phyloP scores from a whole-genome alignment of 108 stramenopile genomes.

The Aureococcus anophagefferens region DNA sequence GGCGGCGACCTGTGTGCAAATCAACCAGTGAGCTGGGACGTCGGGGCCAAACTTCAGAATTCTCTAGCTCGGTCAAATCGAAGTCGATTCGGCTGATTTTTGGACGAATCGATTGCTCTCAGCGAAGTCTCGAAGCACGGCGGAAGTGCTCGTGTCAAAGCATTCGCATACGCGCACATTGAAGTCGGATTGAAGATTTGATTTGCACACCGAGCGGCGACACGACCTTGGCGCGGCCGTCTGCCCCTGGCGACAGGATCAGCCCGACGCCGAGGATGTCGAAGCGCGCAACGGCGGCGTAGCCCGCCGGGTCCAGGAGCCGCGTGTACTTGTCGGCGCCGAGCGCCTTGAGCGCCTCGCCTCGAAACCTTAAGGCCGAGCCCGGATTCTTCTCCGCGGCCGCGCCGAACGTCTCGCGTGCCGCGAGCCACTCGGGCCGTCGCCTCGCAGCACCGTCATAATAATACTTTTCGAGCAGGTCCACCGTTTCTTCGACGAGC shows the following conservation, averaged over 20 bases:
- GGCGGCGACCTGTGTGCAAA: too few relatives aligned
- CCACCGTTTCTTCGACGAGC: not conserved
- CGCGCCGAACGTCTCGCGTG: not conserved
- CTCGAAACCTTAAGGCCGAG: not conserved
- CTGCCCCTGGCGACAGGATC: slow-evolving; percentile 58
- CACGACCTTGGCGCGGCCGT: not conserved
- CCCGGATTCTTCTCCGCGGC: not conserved
- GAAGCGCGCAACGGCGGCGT: slow-evolving; percentile 65
- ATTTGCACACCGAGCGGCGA: too few relatives aligned
- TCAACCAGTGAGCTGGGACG: too few relatives aligned
- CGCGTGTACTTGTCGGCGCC: slow-evolving; percentile 65
- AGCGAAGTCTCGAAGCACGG: too few relatives aligned
- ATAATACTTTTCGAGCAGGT: not conserved
- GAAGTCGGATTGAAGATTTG: too few relatives aligned
- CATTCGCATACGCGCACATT: too few relatives aligned
- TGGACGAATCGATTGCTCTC: too few relatives aligned
- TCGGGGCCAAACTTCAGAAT: too few relatives aligned
- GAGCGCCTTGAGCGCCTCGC: not conserved
- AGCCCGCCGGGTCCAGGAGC: slow-evolving; percentile 46
- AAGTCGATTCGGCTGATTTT: too few relatives aligned
- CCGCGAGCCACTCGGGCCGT: not conserved
- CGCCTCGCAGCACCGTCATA: not conserved
- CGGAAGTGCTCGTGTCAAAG: too few relatives aligned
- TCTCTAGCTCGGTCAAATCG: too few relatives aligned
- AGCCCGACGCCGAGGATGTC: slow-evolving; percentile 76